Conservation (phyloP, 352 stramenopile species). For the Globisporangium yorkense region DNA sequence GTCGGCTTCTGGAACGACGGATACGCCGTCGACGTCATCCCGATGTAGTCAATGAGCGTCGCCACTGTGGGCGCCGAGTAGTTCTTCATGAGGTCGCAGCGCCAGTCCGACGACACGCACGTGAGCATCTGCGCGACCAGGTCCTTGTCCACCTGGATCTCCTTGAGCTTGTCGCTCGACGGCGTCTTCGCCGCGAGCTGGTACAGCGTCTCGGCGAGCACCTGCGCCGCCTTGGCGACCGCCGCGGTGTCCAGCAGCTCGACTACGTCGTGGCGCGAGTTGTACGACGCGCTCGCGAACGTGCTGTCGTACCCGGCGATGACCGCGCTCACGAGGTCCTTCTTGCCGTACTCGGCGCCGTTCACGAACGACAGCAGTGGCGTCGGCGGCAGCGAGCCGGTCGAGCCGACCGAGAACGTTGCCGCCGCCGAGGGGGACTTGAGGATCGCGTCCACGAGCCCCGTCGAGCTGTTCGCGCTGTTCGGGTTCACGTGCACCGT, state of each 20-base stretch:
- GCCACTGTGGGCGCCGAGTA: conserved; percentile 56
- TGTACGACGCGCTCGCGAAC: conserved; percentile 47
- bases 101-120: conserved; percentile 64
- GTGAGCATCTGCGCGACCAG: conserved; percentile 49
- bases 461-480: conserved; percentile 22
- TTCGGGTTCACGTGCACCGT: conserved; percentile 68
- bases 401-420: conserved; percentile 26
- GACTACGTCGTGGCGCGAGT: conserved; percentile 63
- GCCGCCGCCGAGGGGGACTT: conserved; percentile 37
- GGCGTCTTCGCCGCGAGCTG: conserved; percentile 44
- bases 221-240: conserved; percentile 54
- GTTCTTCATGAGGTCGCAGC: conserved; percentile 59
- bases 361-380: conserved; percentile 75
- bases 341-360: conserved; percentile 51
- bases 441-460: conserved; percentile 44
- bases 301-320: conserved; percentile 59
- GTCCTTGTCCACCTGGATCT: conserved; percentile 46
- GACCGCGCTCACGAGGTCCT: conserved; percentile 54
- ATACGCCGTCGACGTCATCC: conserved; percentile 28
- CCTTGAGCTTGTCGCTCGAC: conserved; percentile 27
- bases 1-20: conserved; percentile 48
- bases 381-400: conserved; percentile 46
- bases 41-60: conserved; percentile 67
- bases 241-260: conserved; percentile 37
- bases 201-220: conserved; percentile 72